phyloP scores from a whole-genome alignment of 2,329 filamentous ascomycete genomes.

The Simplicillium aogashimaense region DNA sequence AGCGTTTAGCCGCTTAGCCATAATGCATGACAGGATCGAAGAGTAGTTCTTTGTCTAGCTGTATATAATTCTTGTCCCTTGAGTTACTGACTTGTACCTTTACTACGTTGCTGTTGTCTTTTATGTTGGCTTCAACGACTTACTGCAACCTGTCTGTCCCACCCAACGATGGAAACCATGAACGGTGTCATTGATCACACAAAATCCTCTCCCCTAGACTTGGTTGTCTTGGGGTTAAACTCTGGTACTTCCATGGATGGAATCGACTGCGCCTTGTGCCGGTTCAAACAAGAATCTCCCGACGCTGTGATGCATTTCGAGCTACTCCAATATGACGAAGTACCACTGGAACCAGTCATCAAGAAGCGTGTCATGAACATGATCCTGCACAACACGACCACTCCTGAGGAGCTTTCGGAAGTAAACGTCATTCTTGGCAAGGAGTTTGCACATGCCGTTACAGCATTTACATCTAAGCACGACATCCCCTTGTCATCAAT shows the following conservation, averaged over 20 bases:
- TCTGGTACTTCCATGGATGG: slow-evolving; percentile 43
- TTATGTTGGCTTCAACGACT: too few species aligned
- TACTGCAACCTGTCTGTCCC: too few species aligned
- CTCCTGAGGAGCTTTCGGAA: slow-evolving; percentile 42
- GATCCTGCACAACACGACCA: slow-evolving; percentile 42
- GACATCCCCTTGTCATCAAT: slow-evolving; percentile 32
- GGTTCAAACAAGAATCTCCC: slow-evolving; percentile 42
- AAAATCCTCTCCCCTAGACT: slow-evolving; percentile 22
- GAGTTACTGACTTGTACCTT: too few species aligned
- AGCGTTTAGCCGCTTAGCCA: slow-evolving; percentile 5
- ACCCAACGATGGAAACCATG: too few species aligned
- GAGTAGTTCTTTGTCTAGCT: too few species aligned
- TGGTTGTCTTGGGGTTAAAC: slow-evolving; percentile 43
- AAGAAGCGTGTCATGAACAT: slow-evolving; percentile 48
- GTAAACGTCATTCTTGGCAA: slow-evolving; percentile 48
- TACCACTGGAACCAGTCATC: slow-evolving; percentile 40
- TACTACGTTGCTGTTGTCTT: too few species aligned
- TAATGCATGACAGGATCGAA: not conserved
- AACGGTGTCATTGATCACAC: too few species aligned
- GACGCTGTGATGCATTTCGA: slow-evolving; percentile 43
- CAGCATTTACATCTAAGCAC: slow-evolving; percentile 35
- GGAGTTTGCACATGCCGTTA: slow-evolving; percentile 41
- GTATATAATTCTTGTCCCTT: too few species aligned
- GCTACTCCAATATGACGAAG: slow-evolving; percentile 45
- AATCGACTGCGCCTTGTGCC: slow-evolving; percentile 49